A percentile compares a stretch with the other conserved stretches of the same genome.
Evolutionary conservation across 2,329 filamentous ascomycete genomes (phyloP).

Genomic region (Stagonosporopsis cucurbitacearum): DNA sequence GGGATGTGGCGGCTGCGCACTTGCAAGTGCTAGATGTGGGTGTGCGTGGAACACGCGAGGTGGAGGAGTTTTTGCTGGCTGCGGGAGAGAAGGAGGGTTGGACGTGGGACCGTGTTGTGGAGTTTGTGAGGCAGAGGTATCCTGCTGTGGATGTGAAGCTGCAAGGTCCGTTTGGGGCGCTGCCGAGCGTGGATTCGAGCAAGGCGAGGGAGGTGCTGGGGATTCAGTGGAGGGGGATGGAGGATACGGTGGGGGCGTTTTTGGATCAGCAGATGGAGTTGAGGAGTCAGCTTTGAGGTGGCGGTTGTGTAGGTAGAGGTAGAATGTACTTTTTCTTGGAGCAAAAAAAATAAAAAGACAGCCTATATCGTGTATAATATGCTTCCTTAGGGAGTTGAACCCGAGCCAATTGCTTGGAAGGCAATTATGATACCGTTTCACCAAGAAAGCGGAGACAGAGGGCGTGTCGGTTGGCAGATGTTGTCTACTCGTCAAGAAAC

Average conservation of each 20-base stretch:
- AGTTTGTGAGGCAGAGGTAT: slow-evolving; percentile 25
- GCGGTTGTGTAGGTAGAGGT: not conserved
- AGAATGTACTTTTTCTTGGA: not conserved
- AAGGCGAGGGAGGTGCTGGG: slow-evolving; percentile 25
- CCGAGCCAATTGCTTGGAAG: slow-evolving; percentile 12
- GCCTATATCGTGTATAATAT: not conserved
- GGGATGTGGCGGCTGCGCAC: slow-evolving; percentile 38
- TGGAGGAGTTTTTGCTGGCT: slow-evolving; percentile 8
- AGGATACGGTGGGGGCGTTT: slow-evolving; percentile 11
- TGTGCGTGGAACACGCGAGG: not conserved
- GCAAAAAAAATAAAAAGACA: not conserved
- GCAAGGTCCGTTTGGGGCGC: slow-evolving; percentile 4
- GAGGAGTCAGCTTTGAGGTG: not conserved
- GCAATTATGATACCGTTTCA: slow-evolving; percentile 10
- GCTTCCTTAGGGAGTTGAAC: slow-evolving; percentile 8
- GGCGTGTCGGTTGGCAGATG: not conserved
- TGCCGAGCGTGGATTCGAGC: slow-evolving; percentile 12
- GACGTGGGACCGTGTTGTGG: slow-evolving; percentile 23
- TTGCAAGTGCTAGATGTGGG: slow-evolving; percentile 20
- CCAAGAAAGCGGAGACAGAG: slow-evolving; percentile 5
- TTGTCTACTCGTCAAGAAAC: not conserved
- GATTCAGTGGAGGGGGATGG: slow-evolving; percentile 21
- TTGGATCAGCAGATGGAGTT: slow-evolving; percentile 4
- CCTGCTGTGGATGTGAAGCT: slow-evolving; percentile 19
- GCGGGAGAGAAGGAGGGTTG: slow-evolving; percentile 9